Percentiles rank a stretch among this genome's conserved stretches.
Conservation (phyloP, 805 yeast genomes). For the Saccharomycopsis amapae region DNA sequence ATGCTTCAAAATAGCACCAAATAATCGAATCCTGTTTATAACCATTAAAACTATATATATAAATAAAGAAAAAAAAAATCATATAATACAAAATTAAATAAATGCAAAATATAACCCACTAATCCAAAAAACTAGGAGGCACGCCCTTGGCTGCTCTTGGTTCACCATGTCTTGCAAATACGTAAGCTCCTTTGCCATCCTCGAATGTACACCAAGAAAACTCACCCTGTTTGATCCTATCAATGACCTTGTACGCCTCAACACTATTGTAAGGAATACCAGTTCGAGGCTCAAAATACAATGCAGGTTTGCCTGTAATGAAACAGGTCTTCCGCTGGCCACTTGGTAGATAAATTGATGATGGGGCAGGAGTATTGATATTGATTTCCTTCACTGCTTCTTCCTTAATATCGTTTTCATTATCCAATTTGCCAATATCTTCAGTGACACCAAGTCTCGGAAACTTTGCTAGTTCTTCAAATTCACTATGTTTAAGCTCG, state of each 20-base stretch:
- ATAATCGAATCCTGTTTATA: too few species aligned
- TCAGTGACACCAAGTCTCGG: conserved; percentile 56
- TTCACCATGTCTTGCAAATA: conserved; percentile 30
- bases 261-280: conserved; percentile 84
- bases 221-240: conserved; percentile 39
- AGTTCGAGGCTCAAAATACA: conserved; percentile 79
- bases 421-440: conserved; percentile 26
- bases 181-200: conserved; percentile 34
- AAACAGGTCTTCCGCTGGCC: conserved; percentile 60
- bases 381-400: conserved; percentile 39
- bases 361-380: conserved; percentile 63
- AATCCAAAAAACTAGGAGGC: conserved; percentile 83
- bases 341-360: conserved; percentile 64
- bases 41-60: too few species aligned
- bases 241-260: conserved; percentile 66
- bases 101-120: too few species aligned
- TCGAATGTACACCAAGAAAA: conserved; percentile 44
- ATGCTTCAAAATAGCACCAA: too few species aligned
- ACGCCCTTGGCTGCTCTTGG: conserved; percentile 72
- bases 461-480: conserved; percentile 38
- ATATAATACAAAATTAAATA: too few species aligned
- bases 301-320: conserved; percentile 71
- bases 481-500: conserved; percentile 26
- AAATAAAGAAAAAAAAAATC: too few species aligned
- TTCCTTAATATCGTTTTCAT: conserved; percentile 23